A percentile compares a stretch with the other conserved stretches of the same genome.
Conservation (phyloP, 495 filamentous ascomycete species). For the Parachaetomium inaequale region DNA sequence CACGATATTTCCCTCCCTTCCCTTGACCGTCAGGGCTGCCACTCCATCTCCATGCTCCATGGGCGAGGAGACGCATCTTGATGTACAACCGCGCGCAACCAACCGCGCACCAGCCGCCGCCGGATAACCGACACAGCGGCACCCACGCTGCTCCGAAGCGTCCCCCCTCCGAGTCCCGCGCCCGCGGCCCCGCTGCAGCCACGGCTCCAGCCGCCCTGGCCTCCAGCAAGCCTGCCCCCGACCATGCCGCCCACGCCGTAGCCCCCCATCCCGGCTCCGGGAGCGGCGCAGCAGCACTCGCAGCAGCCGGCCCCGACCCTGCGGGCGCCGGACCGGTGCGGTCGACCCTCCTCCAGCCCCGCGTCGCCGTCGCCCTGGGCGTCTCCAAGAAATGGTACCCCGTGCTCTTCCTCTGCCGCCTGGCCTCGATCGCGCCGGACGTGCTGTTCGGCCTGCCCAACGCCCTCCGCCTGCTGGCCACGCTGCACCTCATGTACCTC, state of each 20-base stretch:
- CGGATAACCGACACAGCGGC: conserved; percentile 16
- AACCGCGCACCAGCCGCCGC: conserved; percentile 29
- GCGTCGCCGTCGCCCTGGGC: conserved; percentile 48
- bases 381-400: conserved; percentile 46
- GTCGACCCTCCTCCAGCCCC: conserved; percentile 59
- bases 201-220: conserved; percentile 6
- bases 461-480: conserved; percentile 44
- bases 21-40: background rate
- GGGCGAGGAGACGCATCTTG: conserved; percentile 25
- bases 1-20: background rate
- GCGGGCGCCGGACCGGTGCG: conserved; percentile 60
- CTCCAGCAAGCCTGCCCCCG: background rate
- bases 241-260: conserved; percentile 1
- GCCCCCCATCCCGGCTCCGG: background rate
- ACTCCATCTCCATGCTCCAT: conserved; percentile 20
- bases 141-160: conserved; percentile 8
- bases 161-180: conserved; percentile 10
- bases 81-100: conserved; percentile 33
- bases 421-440: conserved; percentile 43
- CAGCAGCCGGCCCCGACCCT: background rate
- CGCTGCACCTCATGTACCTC: conserved; percentile 30
- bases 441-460: conserved; percentile 44
- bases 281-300: background rate
- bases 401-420: conserved; percentile 44
- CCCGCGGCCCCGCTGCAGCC: conserved; percentile 11